Evolutionary conservation across 306 rosid genomes (phyloP).

Genomic region (Vigna unguiculata): DNA sequence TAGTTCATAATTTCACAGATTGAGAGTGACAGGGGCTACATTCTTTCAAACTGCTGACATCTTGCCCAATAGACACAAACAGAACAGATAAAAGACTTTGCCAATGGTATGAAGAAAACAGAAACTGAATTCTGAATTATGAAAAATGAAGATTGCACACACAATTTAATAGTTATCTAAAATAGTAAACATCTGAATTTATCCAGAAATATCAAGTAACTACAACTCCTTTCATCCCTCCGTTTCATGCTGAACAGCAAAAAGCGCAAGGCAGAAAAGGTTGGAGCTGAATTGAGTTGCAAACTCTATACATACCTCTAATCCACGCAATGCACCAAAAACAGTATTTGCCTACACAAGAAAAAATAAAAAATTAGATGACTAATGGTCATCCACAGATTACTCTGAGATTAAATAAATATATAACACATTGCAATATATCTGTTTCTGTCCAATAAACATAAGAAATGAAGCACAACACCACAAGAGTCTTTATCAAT

Average conservation of each 20-base stretch:
- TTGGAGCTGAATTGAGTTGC: constrained; percentile 7
- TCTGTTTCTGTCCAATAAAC: constrained; percentile 26
- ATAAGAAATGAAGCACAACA: constrained; percentile 27
- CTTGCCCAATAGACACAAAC: constrained; percentile 8
- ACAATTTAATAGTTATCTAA: background rate
- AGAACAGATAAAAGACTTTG: constrained; percentile 2
- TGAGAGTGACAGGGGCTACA: constrained; percentile 31
- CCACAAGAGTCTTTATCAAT: background rate
- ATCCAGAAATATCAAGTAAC: background rate
- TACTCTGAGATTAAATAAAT: background rate
- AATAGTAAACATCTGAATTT: constrained; percentile 8
- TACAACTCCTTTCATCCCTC: constrained; percentile 4
- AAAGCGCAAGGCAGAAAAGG: background rate
- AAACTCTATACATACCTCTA: constrained; percentile 52
- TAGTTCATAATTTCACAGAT: constrained; percentile 22
- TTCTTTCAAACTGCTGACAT: constrained; percentile 28
- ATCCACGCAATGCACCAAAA: constrained; percentile 61
- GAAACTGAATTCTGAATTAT: background rate
- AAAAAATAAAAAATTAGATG: constrained; percentile 25
- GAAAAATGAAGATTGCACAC: constrained; percentile 1
- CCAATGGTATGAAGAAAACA: background rate
- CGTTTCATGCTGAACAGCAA: background rate
- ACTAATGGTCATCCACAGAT: constrained; percentile 2
- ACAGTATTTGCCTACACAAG: constrained; percentile 55
- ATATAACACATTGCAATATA: background rate